Evolutionary conservation across 768 basidiomycete genomes (phyloP).

Genomic region (Mycena filopes): DNA sequence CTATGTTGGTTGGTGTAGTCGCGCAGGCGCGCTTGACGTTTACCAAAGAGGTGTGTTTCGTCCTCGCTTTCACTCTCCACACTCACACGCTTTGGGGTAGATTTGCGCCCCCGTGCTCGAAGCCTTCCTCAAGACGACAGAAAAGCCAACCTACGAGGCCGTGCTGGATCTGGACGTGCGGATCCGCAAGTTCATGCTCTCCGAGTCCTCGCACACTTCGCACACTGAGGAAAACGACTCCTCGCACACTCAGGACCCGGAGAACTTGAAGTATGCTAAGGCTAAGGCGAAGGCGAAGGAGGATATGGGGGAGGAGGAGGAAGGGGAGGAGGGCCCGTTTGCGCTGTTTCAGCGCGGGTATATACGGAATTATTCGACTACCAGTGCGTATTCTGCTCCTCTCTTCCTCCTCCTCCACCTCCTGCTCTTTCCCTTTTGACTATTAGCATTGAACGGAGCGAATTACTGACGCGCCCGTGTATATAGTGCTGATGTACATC

Average conservation of each 20-base stretch:
- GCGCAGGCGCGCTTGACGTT: conserved; percentile 28
- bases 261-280: no score
- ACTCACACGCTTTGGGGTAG: conserved; percentile 27
- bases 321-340: conserved; percentile 42
- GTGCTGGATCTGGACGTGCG: conserved; percentile 54
- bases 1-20: conserved; percentile 1
- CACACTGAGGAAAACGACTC: no score
- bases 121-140: no score
- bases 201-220: conserved; percentile 22
- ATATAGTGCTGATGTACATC: conserved; percentile 56
- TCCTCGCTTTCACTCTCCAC: no score
- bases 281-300: no score
- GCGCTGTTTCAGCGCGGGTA: conserved; percentile 46
- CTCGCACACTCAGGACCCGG: no score
- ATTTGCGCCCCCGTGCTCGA: conserved; percentile 49
- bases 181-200: conserved; percentile 36
- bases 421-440: conserved; percentile 39
- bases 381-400: no score
- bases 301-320: no score
- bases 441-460: background rate
- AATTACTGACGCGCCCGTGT: no score
- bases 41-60: conserved; percentile 29
- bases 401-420: no score
- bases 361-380: no score
- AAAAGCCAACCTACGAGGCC: conserved; percentile 50